Evolutionary conservation across 768 basidiomycete species (phyloP), one percentile per base, ranked within the genome.

Genomic region (Nidula microcarpa): DNA sequence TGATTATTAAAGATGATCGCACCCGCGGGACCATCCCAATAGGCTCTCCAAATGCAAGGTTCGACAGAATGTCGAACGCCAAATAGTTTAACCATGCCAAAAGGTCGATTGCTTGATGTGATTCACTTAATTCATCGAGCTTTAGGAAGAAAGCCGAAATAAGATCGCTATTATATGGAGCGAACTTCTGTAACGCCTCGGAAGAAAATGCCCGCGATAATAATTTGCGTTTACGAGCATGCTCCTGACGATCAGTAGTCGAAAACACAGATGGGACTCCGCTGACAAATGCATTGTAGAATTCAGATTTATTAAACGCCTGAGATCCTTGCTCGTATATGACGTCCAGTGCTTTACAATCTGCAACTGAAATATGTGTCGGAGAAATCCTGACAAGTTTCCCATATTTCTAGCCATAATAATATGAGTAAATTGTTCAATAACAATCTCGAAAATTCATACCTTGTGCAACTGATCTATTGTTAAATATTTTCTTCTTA

Each of bases 21-120:
- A 35, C 23, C 9, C 14, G 18, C 32, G 18, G 7, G 9, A 70
- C 51, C 68, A 70, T 72, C 13, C 66, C 68, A 33, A 72, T 60
- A 7, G 66, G 52, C 52, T 66, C 62, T 5, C 69, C 71, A 46
- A 71, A 72, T 1, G 66, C 68, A 18, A 72, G 61, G 43, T 68
- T 65, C 3, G 68, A 68, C 9, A 71, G 53, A 33, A 67, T 57
- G 48, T 71, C 69, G 49, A 69, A 68, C 2, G 71, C 61, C 23
- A 72, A 55, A 47, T 65, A 70, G 52, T 72, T 69, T 55, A 72
- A 60, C 68, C 68, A 69, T 44, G 60, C 34, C 13, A 70, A 53
- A 1, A 56, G 57, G 53, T 68, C 62, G 23, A 65, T 51, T 32
- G 53, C 53, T 43, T 62, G 54, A 14, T 48, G 60, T 10, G 46